Conservation (phyloP, 2,329 filamentous ascomycete species). For the Lasiodiplodia sp. region DNA sequence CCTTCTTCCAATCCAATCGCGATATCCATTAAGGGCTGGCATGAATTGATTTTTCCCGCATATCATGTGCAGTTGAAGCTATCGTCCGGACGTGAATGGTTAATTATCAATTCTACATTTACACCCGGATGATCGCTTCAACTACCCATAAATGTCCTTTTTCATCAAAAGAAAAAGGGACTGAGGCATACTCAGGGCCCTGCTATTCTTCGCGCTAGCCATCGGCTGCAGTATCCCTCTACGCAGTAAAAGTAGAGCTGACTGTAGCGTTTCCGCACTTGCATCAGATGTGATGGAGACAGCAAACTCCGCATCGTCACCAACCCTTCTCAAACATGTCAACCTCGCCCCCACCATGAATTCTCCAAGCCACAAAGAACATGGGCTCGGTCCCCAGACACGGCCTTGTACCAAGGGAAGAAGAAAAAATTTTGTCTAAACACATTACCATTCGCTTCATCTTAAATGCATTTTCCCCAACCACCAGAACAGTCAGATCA, state of each 20-base stretch:
- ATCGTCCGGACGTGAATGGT: too few species aligned
- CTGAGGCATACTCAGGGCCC: too few species aligned
- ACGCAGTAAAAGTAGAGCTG: neutral
- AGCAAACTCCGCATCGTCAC: neutral
- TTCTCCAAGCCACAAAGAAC: neutral
- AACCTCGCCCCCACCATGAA: neutral
- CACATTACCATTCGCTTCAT: conserved; percentile 25
- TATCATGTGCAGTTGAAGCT: too few species aligned
- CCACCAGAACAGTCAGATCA: neutral
- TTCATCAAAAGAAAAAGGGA: too few species aligned
- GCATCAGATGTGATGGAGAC: neutral
- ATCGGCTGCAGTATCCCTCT: too few species aligned
- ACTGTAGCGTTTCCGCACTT: neutral
- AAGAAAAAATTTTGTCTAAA: neutral
- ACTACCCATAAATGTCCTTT: too few species aligned
- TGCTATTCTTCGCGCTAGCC: too few species aligned
- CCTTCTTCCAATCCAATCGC: neutral
- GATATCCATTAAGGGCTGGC: neutral
- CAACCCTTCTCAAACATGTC: neutral
- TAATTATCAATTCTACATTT: too few species aligned
- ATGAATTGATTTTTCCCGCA: too few species aligned
- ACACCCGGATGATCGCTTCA: too few species aligned
- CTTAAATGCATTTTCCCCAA: neutral
- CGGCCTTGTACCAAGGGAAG: neutral
- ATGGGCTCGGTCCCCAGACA: neutral